Percentiles rank a stretch among this genome's conserved stretches.
These are phyloP conservation scores for Populus tremula DNA, from an alignment of 345 rosid species.

Conservation along the genomic window DNA sequence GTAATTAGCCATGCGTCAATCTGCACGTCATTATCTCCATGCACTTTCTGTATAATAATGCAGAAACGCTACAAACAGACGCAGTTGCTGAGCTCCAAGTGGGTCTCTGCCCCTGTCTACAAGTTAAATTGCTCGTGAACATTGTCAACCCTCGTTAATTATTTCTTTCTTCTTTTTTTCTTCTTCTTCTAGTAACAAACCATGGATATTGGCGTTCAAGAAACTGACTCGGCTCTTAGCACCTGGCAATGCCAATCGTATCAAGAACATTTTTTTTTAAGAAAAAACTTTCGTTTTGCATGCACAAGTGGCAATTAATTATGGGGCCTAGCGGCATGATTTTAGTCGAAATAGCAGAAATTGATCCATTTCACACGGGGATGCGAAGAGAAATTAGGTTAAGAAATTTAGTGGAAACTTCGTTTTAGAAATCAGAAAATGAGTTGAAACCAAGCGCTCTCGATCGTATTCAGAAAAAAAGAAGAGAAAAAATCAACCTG, in stretches of 20 bases:
- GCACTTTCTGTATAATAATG: constrained; percentile 34
- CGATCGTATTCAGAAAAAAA: too few relatives aligned
- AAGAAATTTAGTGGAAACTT: neutral
- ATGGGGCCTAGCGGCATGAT: too few relatives aligned
- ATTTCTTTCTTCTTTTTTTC: neutral
- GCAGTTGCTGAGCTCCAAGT: constrained; percentile 41
- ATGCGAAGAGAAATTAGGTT: neutral
- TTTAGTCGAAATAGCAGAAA: neutral
- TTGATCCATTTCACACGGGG: neutral
- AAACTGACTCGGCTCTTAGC: constrained; percentile 16
- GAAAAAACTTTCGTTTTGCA: too few relatives aligned
- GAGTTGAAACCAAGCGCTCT: too few relatives aligned
- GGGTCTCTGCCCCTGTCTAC: constrained; percentile 20
- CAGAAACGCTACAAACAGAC: constrained; percentile 20
- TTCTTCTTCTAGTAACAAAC: constrained; percentile 15
- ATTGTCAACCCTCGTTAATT: constrained; percentile 36
- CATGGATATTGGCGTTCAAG: constrained; percentile 22
- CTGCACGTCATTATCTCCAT: constrained; percentile 19
- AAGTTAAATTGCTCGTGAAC: constrained; percentile 14
- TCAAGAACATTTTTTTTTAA: too few relatives aligned
- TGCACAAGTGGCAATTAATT: too few relatives aligned
- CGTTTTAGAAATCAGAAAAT: too few relatives aligned
- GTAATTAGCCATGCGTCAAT: neutral
- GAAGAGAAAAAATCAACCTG: neutral
- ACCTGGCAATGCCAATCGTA: neutral